These are phyloP conservation scores for Mucor ambiguus DNA, from an alignment of 371 early-diverging fungal species.

Conservation along the genomic window DNA sequence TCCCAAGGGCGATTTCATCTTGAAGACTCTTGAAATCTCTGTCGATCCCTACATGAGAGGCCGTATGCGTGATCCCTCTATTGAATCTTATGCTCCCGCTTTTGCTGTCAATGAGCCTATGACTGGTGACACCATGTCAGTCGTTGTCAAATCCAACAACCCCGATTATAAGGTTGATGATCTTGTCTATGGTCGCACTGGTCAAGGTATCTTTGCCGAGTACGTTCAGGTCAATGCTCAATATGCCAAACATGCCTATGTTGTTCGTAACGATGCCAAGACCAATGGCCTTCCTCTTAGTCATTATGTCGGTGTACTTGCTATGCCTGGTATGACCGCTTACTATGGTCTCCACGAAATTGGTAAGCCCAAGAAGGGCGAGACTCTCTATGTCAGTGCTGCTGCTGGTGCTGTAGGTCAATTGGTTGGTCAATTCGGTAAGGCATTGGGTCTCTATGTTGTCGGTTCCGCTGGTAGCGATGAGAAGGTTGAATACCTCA, in stretches of 20 bases:
- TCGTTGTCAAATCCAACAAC: slow-evolving; percentile 64
- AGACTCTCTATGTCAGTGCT: slow-evolving; percentile 53
- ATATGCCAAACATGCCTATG: slow-evolving; percentile 25
- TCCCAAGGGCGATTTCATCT: slow-evolving; percentile 55
- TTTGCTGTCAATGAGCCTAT: slow-evolving; percentile 63
- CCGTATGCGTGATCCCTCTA: slow-evolving; percentile 58
- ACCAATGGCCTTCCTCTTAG: slow-evolving; percentile 47
- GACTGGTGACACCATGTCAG: slow-evolving; percentile 60
- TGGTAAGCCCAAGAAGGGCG: slow-evolving; percentile 8
- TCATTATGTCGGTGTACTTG: slow-evolving; percentile 57
- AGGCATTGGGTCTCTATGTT: slow-evolving; percentile 66
- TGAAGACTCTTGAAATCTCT: slow-evolving; percentile 50
- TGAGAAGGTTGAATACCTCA: slow-evolving; percentile 73
- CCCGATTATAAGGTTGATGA: slow-evolving; percentile 62
- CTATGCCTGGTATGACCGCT: slow-evolving; percentile 59
- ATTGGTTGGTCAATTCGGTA: slow-evolving; percentile 68
- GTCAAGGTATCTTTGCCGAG: slow-evolving; percentile 55
- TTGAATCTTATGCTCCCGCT: slow-evolving; percentile 53
- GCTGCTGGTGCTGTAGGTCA: slow-evolving; percentile 65
- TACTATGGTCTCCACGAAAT: slow-evolving; percentile 28
- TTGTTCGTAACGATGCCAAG: slow-evolving; percentile 44
- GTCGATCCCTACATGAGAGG: slow-evolving; percentile 64
- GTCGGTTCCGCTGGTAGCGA: slow-evolving; percentile 78
- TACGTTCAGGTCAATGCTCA: slow-evolving; percentile 41
- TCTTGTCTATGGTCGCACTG: slow-evolving; percentile 57